Conservation (phyloP, 2,329 filamentous ascomycete species). For the Xylariaceae sp. region DNA sequence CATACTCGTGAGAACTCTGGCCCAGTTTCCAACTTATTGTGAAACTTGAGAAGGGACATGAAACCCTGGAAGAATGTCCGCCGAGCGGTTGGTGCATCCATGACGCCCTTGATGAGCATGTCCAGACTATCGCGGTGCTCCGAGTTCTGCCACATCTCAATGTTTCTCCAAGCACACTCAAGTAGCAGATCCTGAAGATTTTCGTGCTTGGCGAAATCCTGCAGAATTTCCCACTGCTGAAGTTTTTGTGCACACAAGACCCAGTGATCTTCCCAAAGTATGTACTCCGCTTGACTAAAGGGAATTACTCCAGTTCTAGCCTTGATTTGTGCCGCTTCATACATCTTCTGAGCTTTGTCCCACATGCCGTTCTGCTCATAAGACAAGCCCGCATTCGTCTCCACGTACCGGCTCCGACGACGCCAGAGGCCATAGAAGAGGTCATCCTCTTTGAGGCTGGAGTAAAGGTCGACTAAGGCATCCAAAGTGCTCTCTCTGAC, state of each 20-base stretch:
- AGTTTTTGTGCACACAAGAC: slow-evolving; percentile 95
- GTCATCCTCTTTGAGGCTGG: slow-evolving; percentile 88
- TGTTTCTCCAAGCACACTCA: slow-evolving; percentile 92
- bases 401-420: slow-evolving; percentile 89
- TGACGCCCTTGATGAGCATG: slow-evolving; percentile 91
- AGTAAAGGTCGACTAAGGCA: slow-evolving; percentile 90
- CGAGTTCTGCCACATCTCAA: slow-evolving; percentile 87
- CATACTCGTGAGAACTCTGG: slow-evolving; percentile 85
- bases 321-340: slow-evolving; percentile 95
- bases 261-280: slow-evolving; percentile 99
- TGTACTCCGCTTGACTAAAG: slow-evolving; percentile 95
- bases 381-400: slow-evolving; percentile 93
- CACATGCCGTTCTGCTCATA: slow-evolving; percentile 99
- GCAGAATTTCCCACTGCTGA: slow-evolving; percentile 97
- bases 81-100: slow-evolving; percentile 91
- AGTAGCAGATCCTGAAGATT: slow-evolving; percentile 95
- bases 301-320: slow-evolving; percentile 93
- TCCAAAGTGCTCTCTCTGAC: slow-evolving; percentile 94
- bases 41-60: slow-evolving; percentile 91
- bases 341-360: slow-evolving; percentile 97
- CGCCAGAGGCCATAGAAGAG: slow-evolving; percentile 98
- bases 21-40: slow-evolving; percentile 77
- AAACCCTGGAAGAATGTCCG: slow-evolving; percentile 98
- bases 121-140: slow-evolving; percentile 88
- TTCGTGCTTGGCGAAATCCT: slow-evolving; percentile 97